Evolutionary conservation across 805 yeast species (phyloP).

Genomic region (Pichia californica): DNA sequence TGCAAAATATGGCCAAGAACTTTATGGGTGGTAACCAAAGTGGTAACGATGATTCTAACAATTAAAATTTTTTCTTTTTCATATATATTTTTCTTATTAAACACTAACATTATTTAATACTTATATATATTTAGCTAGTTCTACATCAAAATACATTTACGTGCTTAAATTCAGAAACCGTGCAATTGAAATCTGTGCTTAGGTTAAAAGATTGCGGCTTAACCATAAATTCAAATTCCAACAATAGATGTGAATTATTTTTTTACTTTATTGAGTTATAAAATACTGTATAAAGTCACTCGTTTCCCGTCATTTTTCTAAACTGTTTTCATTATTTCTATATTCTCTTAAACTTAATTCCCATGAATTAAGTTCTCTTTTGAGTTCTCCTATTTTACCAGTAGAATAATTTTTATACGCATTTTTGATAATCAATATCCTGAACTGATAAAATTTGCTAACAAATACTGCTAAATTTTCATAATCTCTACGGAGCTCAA

Average conservation of each 20-base stretch:
- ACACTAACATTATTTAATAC: too few relatives aligned
- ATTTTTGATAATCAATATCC: constrained; percentile 34
- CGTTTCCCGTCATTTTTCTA: too few relatives aligned
- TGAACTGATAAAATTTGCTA: constrained; percentile 50
- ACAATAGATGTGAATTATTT: too few relatives aligned
- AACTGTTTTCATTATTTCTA: too few relatives aligned
- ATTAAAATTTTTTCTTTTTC: not conserved
- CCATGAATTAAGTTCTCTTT: constrained; percentile 18
- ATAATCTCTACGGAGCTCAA: constrained; percentile 46
- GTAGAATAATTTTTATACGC: constrained; percentile 31
- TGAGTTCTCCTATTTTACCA: constrained; percentile 21
- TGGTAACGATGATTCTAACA: constrained; percentile 1
- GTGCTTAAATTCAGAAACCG: too few relatives aligned
- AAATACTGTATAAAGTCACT: too few relatives aligned
- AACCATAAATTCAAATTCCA: too few relatives aligned
- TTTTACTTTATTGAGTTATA: too few relatives aligned
- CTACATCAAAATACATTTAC: too few relatives aligned
- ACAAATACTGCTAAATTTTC: constrained; percentile 59
- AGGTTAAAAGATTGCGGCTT: too few relatives aligned
- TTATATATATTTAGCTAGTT: too few relatives aligned
- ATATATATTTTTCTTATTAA: not conserved
- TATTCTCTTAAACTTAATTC: constrained; percentile 9
- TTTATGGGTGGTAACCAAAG: constrained; percentile 50
- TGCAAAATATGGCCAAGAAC: constrained; percentile 63
- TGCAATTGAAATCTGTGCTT: too few relatives aligned